Evolutionary conservation across 2,329 filamentous ascomycete genomes (phyloP), one percentile per base, ranked within the genome.

Genomic region (Xylariaceae sp.): DNA sequence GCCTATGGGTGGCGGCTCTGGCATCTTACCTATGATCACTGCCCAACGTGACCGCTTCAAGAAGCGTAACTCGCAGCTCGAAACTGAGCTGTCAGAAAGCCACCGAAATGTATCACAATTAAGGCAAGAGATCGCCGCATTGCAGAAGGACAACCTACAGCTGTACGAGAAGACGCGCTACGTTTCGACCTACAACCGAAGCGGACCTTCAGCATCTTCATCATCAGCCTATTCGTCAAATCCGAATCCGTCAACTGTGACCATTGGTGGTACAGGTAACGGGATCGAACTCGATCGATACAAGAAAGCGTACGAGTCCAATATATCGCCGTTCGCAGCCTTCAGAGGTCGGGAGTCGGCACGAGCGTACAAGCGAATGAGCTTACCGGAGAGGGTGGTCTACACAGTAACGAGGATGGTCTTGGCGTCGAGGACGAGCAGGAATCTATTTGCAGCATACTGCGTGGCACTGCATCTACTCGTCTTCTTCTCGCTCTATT

Each of bases 111-210:
- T 96, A 19, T 92, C 90, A 17, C 86, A 91, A 27, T 75, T 98
- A 37, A 83, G 93, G 35, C 88, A 94, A 58, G 93, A 98, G 64
- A 82, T 97, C 49, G 85, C 90, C 5, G 88, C 90, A 2, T 73
- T 98, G 33, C 94, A 98, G 63, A 95, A 91, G 65, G 93, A 98
- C 67, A 98, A 98, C 63, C 76, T 98, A 27, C 90, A 86, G 58
- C 76, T 98, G 6, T 98, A 98, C 66, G 93, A 98, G 67, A 98
- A 97, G 76, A 95, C 92, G 16, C 82, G 93, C 55, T 98, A 98
- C 64, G 83, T 97, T 20, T 95, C 90, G 6, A 91, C 88, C 2
- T 98, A 96, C 72, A 95, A 85, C 65, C 83, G 91, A 42, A 79
- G 79, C 37, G 79, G 77, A 12, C 75, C 76, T 5, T 76, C 79